Evolutionary conservation across 148 eudicot species (phyloP), one percentile per base, ranked within the genome.

Genomic region (Amaranthus palmeri): DNA sequence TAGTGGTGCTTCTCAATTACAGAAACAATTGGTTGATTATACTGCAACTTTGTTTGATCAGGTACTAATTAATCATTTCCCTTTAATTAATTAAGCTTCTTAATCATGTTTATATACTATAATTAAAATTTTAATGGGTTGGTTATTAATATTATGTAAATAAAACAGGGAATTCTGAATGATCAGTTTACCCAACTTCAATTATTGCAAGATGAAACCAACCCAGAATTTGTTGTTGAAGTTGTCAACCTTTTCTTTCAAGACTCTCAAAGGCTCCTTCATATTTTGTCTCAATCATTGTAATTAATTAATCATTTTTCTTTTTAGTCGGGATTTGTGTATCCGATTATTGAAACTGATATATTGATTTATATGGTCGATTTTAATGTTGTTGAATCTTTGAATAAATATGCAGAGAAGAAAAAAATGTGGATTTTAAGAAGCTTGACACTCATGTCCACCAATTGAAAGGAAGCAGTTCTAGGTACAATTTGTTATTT

Each of bases 391-490:
- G 4, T 8, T 47, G 18, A 56, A 4, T 8, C 65, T 0, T 50
- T 40, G 64, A 5, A 59, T 57, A 47, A 71, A 74, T 25, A 36
- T 74, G 52, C 61, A 92, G 97, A 74, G 79, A 80, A 43, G 85
- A 92, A 62, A 79, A 81, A 41, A 72, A 69, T 78, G 92, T 92
- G 63, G 97, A 92, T 71, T 92, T 82, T 66, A 83, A 77, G 77
- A 86, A 73, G 81, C 80, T 92, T 66, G 96, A 90, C 80, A 83
- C 88, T 7, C 82, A 85, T 82, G 90, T 92, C 55, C 97, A 92
- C 75, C 92, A 90, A 72, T 78, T 92, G 74, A 92, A 90, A 71
- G 97, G 97, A 25, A 92, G 97, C 78, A 92, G 97, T 69, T 88
- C 97, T 68, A 92, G 97, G 96, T 92, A 25, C 36, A 40, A 42